Evolutionary conservation across 805 yeast genomes (phyloP), one percentile per base, ranked within the genome.

Genomic region (Candida sonorensis): DNA sequence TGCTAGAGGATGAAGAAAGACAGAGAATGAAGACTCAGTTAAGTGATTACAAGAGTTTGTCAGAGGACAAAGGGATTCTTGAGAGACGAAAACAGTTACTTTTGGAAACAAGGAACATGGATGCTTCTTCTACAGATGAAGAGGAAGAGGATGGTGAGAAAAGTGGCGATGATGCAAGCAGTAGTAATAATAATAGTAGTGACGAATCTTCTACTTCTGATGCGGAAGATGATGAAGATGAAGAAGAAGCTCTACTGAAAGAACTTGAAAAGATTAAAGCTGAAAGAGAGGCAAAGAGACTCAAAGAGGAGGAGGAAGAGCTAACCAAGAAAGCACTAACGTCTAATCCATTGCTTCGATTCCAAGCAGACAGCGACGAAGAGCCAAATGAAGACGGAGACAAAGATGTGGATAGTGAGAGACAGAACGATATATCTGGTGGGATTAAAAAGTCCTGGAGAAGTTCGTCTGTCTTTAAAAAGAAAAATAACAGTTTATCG

Each of bases 191-290:
- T n/a, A 40, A 30, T 10, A 36, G 26, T 3, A 48, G 46, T 9
- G 53, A 42, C 8, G 61, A 61, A 18, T n/a, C 29, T 8, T 23
- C 27, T 11, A 19, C 26, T 21, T 22, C 22, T 16, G 33, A 26
- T 10, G 33, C 46, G 7, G 53, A 42, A 8, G 62, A 61, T 10
- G 48, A 41, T 14, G 47, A 65, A 30, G 77, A 72, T 23, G 76
- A 71, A 17, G 77, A 69, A n/a, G 77, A 65, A 21, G 82, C 55
- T n/a, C 48, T 68, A 4, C 26, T 65, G 18, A 40, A 46, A 35
- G 72, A 69, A 36, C 45, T 67, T 22, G 61, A 56, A 24, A 59
- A 59, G 35, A 48, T 68, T 18, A 60, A 57, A 33, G 46, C 48
- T 28, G 67, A 62, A 39, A 48, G 56, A 26, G 54, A 54, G 35